Evolutionary conservation across 352 stramenopile genomes (phyloP), one percentile per base, ranked within the genome.

Genomic region (Phytopythium aichiense): DNA sequence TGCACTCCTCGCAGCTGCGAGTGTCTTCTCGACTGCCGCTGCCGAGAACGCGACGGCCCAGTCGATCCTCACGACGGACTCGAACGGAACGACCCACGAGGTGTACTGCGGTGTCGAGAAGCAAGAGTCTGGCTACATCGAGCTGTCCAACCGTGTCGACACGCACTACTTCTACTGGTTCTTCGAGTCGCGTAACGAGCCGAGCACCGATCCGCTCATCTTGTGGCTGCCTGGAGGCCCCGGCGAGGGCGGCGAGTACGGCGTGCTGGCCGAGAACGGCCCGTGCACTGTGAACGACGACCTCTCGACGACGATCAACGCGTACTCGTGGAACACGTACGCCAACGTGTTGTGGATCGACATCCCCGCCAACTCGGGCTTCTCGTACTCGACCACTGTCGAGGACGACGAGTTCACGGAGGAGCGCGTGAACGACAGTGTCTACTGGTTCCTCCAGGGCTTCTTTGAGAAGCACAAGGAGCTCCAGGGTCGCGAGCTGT

Each of bases 101-200:
- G 64, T 71, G 35, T 79, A 72, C 59, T 81, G 70, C 40, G 67
- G 69, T 8, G 58, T 74, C 35, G 69, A 64, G n/a, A 62, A 69
- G n/a, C 69, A 83, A 56, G 67, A 83, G 18, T 69, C 76, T 8
- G 78, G 73, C 8, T 84, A 85, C 74, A 73, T 88, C 35, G 66
- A 74, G 60, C 65, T 85, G 16, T 46, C 73, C 1, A 81, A 84
- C 58, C 75, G 77, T 65, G 66, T 74, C 40, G 72, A 87, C 53
- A 69, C 77, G 33, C 63, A 88, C 60, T 89, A 85, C 68, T 91
- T 88, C 55, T 91, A 89, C 64, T 89, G 79, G 81, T 85, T 75
- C 54, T 69, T 86, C 20, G 71, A 87, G 63, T 87, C 81, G 9
- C 60, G 64, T 33, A 69, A 54, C 12, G 50, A 72, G 5, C 60